Percentiles rank a stretch among this genome's conserved stretches.
These are phyloP conservation scores for Aspergillus sp. DNA, from an alignment of 2,329 filamentous ascomycete genomes.

Conservation along the genomic window DNA sequence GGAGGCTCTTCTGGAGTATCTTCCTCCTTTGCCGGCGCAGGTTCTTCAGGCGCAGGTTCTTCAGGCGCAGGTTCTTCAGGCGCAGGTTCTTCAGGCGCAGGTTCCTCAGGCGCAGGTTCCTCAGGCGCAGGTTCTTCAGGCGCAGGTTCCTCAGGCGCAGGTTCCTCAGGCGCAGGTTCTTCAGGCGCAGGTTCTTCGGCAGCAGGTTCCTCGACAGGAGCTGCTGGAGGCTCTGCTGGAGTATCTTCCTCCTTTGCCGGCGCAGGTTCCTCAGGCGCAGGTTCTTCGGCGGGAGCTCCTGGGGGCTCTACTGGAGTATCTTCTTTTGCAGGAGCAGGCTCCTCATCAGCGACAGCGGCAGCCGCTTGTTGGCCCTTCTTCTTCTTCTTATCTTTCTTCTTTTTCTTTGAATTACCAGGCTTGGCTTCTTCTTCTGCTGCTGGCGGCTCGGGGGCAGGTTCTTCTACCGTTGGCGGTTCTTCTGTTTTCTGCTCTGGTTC, in stretches of 20 bases:
- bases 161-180: background rate
- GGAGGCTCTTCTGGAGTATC: slow-evolving; percentile 5
- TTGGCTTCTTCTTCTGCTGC: background rate
- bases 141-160: slow-evolving; percentile 4
- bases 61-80: background rate
- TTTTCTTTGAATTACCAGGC: background rate
- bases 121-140: slow-evolving; percentile 10
- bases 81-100: background rate
- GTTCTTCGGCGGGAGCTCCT: slow-evolving; percentile 3
- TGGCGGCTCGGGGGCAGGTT: slow-evolving; percentile 3
- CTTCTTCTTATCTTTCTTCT: background rate
- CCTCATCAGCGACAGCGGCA: slow-evolving; percentile 3
- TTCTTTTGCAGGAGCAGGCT: slow-evolving; percentile 6
- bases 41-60: background rate
- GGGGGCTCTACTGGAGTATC: background rate
- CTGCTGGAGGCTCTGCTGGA: background rate
- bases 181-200: background rate
- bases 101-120: background rate
- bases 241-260: background rate
- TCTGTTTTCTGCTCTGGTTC: background rate
- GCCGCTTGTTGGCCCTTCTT: background rate
- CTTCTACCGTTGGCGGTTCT: slow-evolving; percentile 3
- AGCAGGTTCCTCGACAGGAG: background rate
- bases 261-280: slow-evolving; percentile 2
- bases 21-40: slow-evolving; percentile 9